A percentile compares a stretch with the other conserved stretches of the same genome.
phyloP scores from a whole-genome alignment of 306 rosid genomes.

The Vicia faba region DNA sequence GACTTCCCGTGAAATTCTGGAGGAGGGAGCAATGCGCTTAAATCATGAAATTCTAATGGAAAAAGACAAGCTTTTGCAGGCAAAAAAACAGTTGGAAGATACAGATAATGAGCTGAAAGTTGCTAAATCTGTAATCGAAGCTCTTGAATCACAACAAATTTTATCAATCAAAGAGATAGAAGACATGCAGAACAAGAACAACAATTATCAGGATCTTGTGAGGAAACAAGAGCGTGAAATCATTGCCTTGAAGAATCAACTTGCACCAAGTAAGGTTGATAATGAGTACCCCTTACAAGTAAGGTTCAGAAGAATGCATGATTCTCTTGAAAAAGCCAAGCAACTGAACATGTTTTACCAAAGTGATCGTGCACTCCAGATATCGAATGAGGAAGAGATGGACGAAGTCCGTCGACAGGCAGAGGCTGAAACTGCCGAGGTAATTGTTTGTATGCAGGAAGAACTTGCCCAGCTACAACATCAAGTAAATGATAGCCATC shows the following conservation, averaged over 20 bases:
- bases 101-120: conserved; percentile 56
- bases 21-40: conserved; percentile 56
- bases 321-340: conserved; percentile 91
- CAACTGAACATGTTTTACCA: conserved; percentile 68
- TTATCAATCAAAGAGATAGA: conserved; percentile 74
- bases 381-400: conserved; percentile 85
- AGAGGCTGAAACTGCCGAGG: conserved; percentile 96
- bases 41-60: conserved; percentile 55
- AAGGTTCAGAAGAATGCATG: conserved; percentile 78
- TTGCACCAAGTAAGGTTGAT: conserved; percentile 39
- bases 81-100: conserved; percentile 54
- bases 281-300: conserved; percentile 51
- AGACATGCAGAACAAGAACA: conserved; percentile 60
- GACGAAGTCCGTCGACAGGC: conserved; percentile 79
- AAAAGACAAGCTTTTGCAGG: conserved; percentile 46
- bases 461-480: conserved; percentile 76
- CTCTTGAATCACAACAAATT: conserved; percentile 80
- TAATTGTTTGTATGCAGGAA: conserved; percentile 92
- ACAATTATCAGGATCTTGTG: conserved; percentile 52
- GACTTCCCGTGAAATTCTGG: conserved; percentile 52
- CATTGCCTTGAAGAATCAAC: conserved; percentile 59
- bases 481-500: conserved; percentile 65
- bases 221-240: conserved; percentile 63
- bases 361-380: conserved; percentile 76
- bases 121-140: conserved; percentile 71